These are phyloP conservation scores for Saccharum hybrid DNA, from an alignment of 202 grass and related monocot species.

Conservation along the genomic window DNA sequence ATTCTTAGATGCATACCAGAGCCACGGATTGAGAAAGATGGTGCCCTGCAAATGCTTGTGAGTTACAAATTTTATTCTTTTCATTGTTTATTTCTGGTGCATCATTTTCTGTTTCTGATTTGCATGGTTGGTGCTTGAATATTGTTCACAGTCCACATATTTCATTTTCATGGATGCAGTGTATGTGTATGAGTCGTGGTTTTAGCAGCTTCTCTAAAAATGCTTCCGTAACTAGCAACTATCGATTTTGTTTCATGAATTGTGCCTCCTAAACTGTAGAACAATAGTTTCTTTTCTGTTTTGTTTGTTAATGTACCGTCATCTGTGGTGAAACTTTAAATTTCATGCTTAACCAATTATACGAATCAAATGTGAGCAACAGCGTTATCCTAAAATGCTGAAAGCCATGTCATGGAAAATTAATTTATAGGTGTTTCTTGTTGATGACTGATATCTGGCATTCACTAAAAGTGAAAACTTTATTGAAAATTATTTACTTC, in stretches of 20 bases:
- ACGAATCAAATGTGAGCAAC: constrained; percentile 13
- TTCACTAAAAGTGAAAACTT: neutral
- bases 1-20: constrained; percentile 98
- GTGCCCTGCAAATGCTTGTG: constrained; percentile 90
- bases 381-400: neutral
- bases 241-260: neutral
- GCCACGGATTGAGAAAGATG: constrained; percentile 90
- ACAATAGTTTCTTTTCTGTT: constrained; percentile 23
- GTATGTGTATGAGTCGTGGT: neutral
- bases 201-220: constrained; percentile 6
- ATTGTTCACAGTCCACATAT: constrained; percentile 1
- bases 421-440: constrained; percentile 6
- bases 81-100: constrained; percentile 18
- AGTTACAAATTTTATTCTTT: constrained; percentile 48
- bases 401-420: constrained; percentile 21
- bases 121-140: constrained; percentile 29
- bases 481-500: neutral
- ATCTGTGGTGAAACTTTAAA: constrained; percentile 28
- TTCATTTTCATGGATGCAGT: neutral
- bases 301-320: constrained; percentile 25
- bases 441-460: constrained; percentile 32
- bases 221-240: neutral
- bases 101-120: constrained; percentile 34
- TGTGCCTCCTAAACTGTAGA: neutral
- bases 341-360: constrained; percentile 27